Percentiles rank a stretch among this genome's conserved stretches.
These are phyloP conservation scores for Sodiomyces alkalinus DNA, from an alignment of 2,329 filamentous ascomycete species.

Conservation along the genomic window DNA sequence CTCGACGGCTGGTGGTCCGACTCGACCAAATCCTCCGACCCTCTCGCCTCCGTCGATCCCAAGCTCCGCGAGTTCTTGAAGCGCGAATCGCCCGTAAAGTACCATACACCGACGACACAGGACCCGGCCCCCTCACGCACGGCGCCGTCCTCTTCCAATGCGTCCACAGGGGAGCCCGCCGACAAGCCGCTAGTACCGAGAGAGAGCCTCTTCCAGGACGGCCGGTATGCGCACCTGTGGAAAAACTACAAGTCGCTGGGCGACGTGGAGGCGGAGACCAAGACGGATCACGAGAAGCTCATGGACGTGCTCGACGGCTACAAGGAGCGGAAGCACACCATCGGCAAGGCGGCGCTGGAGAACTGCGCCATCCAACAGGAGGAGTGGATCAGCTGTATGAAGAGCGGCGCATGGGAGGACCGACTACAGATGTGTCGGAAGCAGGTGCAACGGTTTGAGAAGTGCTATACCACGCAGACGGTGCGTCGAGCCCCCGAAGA, in stretches of 20 bases:
- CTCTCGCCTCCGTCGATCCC: conserved; percentile 64
- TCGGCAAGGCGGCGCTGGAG: conserved; percentile 73
- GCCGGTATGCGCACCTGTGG: conserved; percentile 75
- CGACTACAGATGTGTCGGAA: conserved; percentile 66
- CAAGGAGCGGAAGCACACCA: conserved; percentile 65
- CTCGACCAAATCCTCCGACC: conserved; percentile 32
- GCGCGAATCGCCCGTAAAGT: conserved; percentile 65
- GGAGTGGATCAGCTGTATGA: conserved; percentile 71
- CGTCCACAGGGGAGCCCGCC: background rate
- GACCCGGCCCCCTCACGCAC: conserved; percentile 1
- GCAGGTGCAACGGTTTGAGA: conserved; percentile 63
- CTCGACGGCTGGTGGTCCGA: conserved; percentile 34
- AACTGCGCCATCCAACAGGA: conserved; percentile 85
- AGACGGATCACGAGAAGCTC: conserved; percentile 67
- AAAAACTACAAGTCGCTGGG: conserved; percentile 68
- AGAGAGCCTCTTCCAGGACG: conserved; percentile 41
- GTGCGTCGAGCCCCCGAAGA: no score
- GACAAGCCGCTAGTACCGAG: conserved; percentile 22
- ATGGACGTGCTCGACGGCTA: conserved; percentile 67
- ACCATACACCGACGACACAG: conserved; percentile 17
- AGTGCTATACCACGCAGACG: conserved; percentile 80
- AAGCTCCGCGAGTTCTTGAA: conserved; percentile 73
- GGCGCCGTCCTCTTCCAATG: background rate
- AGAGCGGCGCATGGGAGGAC: conserved; percentile 49
- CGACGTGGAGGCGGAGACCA: conserved; percentile 52